These are phyloP conservation scores for Spizellomyces sp. DNA, from an alignment of 192 early-diverging fungal species.

Conservation along the genomic window DNA sequence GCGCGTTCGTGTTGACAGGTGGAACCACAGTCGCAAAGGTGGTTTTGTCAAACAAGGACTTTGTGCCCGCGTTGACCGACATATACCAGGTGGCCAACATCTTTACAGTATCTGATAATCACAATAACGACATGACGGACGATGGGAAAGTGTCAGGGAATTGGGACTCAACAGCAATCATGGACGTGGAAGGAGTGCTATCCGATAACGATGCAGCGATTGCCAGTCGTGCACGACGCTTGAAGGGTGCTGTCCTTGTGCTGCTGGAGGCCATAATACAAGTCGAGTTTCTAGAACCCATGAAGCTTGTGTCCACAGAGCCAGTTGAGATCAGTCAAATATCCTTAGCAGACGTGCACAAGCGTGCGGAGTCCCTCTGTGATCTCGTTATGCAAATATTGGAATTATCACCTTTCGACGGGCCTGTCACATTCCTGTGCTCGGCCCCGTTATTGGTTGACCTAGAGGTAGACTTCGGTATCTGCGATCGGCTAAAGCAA, in stretches of 20 bases:
- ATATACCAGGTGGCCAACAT: slow-evolving; percentile 42
- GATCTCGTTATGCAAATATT: slow-evolving; percentile 59
- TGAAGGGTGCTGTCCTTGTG: slow-evolving; percentile 55
- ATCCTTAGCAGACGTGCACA: neutral
- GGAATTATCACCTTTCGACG: slow-evolving; percentile 65
- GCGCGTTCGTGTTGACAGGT: slow-evolving; percentile 22
- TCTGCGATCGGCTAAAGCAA: slow-evolving; percentile 57
- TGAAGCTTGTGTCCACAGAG: neutral
- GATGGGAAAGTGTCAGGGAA: neutral
- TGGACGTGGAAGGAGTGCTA: slow-evolving; percentile 27
- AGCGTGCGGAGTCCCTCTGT: slow-evolving; percentile 42
- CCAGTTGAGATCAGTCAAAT: slow-evolving; percentile 23
- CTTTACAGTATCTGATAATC: neutral
- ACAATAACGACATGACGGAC: neutral
- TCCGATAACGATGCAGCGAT: slow-evolving; percentile 36
- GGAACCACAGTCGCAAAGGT: slow-evolving; percentile 21
- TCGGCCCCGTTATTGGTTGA: slow-evolving; percentile 86
- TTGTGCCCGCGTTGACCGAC: slow-evolving; percentile 34
- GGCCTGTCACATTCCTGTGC: slow-evolving; percentile 55
- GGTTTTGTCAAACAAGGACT: slow-evolving; percentile 6
- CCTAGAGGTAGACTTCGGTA: slow-evolving; percentile 72
- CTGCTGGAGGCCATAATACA: slow-evolving; percentile 57
- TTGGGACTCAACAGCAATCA: neutral
- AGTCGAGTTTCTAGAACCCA: slow-evolving; percentile 46
- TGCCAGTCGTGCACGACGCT: slow-evolving; percentile 25